Percentiles rank a stretch among this genome's conserved stretches.
phyloP scores from a whole-genome alignment of 495 filamentous ascomycete species.

The Tuber borchii region DNA sequence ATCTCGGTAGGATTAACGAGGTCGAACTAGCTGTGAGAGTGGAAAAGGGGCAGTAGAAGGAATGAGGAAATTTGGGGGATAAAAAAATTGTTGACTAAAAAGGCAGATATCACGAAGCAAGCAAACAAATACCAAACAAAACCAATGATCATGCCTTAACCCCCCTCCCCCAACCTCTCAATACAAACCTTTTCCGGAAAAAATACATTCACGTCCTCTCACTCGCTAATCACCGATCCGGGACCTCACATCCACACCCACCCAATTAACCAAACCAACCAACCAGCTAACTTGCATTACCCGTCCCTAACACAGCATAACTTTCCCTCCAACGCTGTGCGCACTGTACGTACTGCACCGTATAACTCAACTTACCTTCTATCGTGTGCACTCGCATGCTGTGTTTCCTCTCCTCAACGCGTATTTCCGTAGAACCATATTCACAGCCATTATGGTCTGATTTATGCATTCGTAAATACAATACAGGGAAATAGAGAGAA shows the following conservation, averaged over 20 bases:
- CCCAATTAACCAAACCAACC: background rate
- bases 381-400: background rate
- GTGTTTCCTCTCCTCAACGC: background rate
- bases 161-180: background rate
- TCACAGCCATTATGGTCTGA: background rate
- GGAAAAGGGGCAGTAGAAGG: background rate
- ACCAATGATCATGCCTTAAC: background rate
- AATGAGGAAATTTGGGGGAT: background rate
- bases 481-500: background rate
- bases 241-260: background rate
- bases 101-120: background rate
- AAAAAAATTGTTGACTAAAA: background rate
- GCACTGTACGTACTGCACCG: background rate
- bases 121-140: background rate
- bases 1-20: background rate
- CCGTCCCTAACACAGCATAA: conserved; percentile 2
- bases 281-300: background rate
- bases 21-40: background rate
- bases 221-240: background rate
- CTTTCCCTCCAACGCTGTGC: background rate
- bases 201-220: background rate
- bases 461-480: background rate
- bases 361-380: background rate
- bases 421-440: background rate
- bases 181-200: background rate